Evolutionary conservation across 2,329 filamentous ascomycete species (phyloP), one percentile per base, ranked within the genome.

Genomic region (Aspergillus pseudoviridinutans): DNA sequence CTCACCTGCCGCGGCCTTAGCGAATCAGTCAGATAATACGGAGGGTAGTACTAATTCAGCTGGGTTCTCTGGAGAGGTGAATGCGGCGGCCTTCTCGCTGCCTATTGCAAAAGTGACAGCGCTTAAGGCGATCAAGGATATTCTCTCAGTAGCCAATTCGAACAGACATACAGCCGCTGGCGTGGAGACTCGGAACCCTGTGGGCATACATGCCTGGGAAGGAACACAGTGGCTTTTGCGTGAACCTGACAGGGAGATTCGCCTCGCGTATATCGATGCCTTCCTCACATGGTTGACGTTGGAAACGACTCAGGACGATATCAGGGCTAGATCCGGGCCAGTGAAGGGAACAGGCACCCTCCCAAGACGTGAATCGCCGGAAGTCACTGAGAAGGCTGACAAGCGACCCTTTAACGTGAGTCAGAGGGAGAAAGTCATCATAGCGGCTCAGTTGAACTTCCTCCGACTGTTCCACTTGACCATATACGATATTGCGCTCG

Each of bases 221-320:
- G 91, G 91, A n/a, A 96, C 92, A 0, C 91, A 97, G 60, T 96
- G 91, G 90, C 84, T 97, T 49, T 78, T 97, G 22, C 87, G 89
- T 41, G 93, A 97, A 67, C 82, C 85, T 0, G 88, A 92, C 66
- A 85, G 85, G 32, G 82, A 85, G 32, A 92, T 97, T 35, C 86
- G 92, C 54, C 88, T 88, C 70, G 90, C 92, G 0, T 99, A 97
- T 65, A 85, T 87, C 6, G 91, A 96, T 72, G 90, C 91, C 4
- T 74, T 97, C 17, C 74, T 90, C 44, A 90, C 89, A 0, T 99
- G 93, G 92, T 80, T 97, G 53, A 85, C 89, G 56, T 79, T 88
- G n/a, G 92, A 96, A 74, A 90, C 90, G 20, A 88, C 83, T 1
- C 81, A 79, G 57, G 78, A 78, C 4, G 89, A 95, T 66, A 76